Evolutionary conservation across 352 stramenopile genomes (phyloP).

Genomic region (Phytophthora citricola): DNA sequence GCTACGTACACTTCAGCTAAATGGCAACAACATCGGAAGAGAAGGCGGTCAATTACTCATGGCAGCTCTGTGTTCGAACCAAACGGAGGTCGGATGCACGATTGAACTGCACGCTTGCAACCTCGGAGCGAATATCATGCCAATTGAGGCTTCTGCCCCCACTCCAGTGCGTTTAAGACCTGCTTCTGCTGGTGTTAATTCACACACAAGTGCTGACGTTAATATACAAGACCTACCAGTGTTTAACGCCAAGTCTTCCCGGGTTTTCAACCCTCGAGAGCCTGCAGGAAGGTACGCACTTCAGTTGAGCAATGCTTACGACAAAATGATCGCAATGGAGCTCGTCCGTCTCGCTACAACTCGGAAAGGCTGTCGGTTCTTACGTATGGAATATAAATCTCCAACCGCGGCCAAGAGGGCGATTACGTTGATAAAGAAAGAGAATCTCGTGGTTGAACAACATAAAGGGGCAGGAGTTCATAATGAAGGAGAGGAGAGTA

Average conservation of each 20-base stretch:
- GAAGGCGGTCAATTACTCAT: slow-evolving; percentile 77
- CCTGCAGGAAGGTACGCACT: slow-evolving; percentile 76
- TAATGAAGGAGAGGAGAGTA: slow-evolving; percentile 48
- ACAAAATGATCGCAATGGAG: slow-evolving; percentile 80
- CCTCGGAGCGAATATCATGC: slow-evolving; percentile 42
- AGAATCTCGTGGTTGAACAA: slow-evolving; percentile 45
- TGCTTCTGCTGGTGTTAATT: neutral
- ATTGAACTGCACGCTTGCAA: slow-evolving; percentile 75
- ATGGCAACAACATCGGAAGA: slow-evolving; percentile 77
- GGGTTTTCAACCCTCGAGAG: slow-evolving; percentile 77
- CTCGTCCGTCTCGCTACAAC: slow-evolving; percentile 75
- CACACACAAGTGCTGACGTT: slow-evolving; percentile 28
- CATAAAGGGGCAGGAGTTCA: slow-evolving; percentile 26
- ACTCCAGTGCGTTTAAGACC: neutral
- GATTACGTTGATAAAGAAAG: slow-evolving; percentile 59
- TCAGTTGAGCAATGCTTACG: slow-evolving; percentile 71
- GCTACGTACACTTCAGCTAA: slow-evolving; percentile 69
- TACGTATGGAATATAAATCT: slow-evolving; percentile 66
- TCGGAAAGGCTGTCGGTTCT: slow-evolving; percentile 77
- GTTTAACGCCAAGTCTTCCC: slow-evolving; percentile 44
- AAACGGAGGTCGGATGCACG: slow-evolving; percentile 54
- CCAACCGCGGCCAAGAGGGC: slow-evolving; percentile 33
- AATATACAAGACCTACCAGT: slow-evolving; percentile 46
- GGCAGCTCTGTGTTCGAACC: slow-evolving; percentile 69
- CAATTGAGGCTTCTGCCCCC: slow-evolving; percentile 9